Evolutionary conservation across 768 basidiomycete genomes (phyloP).

Genomic region (Crucibulum laeve): DNA sequence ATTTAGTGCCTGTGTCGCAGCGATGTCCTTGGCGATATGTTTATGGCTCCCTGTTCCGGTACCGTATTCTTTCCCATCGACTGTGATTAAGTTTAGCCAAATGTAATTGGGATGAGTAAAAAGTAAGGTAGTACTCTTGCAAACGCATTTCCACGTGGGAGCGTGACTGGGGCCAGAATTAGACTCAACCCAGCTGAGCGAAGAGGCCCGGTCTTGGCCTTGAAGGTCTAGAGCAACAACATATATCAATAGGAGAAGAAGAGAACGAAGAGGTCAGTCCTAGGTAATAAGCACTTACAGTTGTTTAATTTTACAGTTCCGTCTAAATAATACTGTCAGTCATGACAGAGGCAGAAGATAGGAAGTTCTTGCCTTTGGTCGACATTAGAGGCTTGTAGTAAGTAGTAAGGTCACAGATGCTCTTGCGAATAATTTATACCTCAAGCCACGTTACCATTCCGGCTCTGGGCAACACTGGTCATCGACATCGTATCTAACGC

Average conservation of each 20-base stretch:
- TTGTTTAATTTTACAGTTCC: slow-evolving; percentile 30
- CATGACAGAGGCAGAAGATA: too few species aligned
- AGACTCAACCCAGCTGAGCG: slow-evolving; percentile 54
- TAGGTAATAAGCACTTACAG: slow-evolving; percentile 18
- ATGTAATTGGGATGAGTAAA: slow-evolving; percentile 7
- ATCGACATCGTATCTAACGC: too few species aligned
- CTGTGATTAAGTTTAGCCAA: slow-evolving; percentile 25
- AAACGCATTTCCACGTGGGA: slow-evolving; percentile 51
- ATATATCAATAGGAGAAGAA: not conserved
- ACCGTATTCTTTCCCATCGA: slow-evolving; percentile 45
- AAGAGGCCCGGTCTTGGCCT: slow-evolving; percentile 28
- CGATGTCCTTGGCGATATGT: slow-evolving; percentile 39
- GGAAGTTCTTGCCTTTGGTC: slow-evolving; percentile 2
- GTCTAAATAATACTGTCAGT: too few species aligned
- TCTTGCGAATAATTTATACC: too few species aligned
- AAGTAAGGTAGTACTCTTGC: slow-evolving; percentile 45
- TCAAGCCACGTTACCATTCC: too few species aligned
- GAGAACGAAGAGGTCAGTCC: not conserved
- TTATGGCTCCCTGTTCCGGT: slow-evolving; percentile 48
- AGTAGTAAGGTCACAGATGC: too few species aligned
- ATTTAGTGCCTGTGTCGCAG: slow-evolving; percentile 42
- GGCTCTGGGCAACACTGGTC: too few species aligned
- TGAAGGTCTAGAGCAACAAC: slow-evolving; percentile 44
- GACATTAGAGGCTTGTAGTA: too few species aligned
- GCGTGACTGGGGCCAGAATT: slow-evolving; percentile 37